phyloP scores from a whole-genome alignment of 106 monocot genomes.

The Acanthochlamys bracteata region DNA sequence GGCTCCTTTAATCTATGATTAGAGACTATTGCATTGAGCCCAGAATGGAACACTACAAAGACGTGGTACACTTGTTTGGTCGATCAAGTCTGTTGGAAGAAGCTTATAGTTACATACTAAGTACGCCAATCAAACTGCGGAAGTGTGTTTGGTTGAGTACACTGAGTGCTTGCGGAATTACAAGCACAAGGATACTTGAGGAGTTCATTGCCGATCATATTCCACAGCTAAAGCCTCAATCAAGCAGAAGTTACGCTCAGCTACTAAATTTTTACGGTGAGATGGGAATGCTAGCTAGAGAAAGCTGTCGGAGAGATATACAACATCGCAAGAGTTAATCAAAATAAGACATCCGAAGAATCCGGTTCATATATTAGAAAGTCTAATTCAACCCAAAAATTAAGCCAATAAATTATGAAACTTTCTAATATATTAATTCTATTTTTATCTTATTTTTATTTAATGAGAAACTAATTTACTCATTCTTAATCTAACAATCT shows the following conservation, averaged over 20 bases:
- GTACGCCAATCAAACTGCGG: slow-evolving; percentile 15
- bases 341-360: too few relatives aligned
- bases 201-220: slow-evolving; percentile 25
- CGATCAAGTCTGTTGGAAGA: slow-evolving; percentile 34
- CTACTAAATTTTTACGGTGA: slow-evolving; percentile 36
- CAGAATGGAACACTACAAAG: slow-evolving; percentile 35
- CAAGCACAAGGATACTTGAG: slow-evolving; percentile 17
- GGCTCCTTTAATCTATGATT: slow-evolving; percentile 27
- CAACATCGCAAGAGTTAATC: too few relatives aligned
- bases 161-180: slow-evolving; percentile 32
- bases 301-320: too few relatives aligned
- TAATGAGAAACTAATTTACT: too few relatives aligned
- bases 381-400: too few relatives aligned
- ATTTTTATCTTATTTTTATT: too few relatives aligned
- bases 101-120: slow-evolving; percentile 27
- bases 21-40: slow-evolving; percentile 20
- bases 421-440: too few relatives aligned
- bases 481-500: too few relatives aligned
- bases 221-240: slow-evolving; percentile 10
- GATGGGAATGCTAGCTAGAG: slow-evolving; percentile 26
- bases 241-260: slow-evolving; percentile 29
- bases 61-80: slow-evolving; percentile 34
- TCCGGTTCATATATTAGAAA: too few relatives aligned
- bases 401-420: too few relatives aligned
- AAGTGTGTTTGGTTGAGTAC: slow-evolving; percentile 28